Evolutionary conservation across 1,284 basidiomycete species (phyloP).

Genomic region (Vanrija humicola): DNA sequence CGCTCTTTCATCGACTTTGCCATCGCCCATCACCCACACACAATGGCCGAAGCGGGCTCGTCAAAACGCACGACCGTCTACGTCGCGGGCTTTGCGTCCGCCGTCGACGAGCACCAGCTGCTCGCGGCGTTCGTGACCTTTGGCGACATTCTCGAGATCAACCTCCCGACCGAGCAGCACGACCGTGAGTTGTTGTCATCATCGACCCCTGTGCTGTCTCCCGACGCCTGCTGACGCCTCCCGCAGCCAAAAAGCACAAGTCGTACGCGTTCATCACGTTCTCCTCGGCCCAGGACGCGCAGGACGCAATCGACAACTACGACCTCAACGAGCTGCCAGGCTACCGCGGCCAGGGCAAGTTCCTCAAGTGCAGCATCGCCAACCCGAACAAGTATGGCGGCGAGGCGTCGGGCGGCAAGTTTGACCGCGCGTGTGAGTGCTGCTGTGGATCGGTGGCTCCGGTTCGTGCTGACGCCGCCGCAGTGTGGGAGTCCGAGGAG

Average conservation of each 20-base stretch:
- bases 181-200: slow-evolving; percentile 31
- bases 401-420: slow-evolving; percentile 25
- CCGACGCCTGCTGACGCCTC: not conserved
- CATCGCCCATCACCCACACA: not conserved
- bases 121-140: slow-evolving; percentile 48
- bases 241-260: slow-evolving; percentile 35
- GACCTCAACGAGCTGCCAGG: slow-evolving; percentile 48
- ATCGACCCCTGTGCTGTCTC: not conserved
- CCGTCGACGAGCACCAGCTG: slow-evolving; percentile 45
- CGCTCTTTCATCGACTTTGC: not conserved
- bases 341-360: slow-evolving; percentile 40
- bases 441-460: too few species aligned
- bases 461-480: slow-evolving; percentile 2
- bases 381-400: slow-evolving; percentile 39
- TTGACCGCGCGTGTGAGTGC: slow-evolving; percentile 42
- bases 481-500: slow-evolving; percentile 48
- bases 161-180: slow-evolving; percentile 40
- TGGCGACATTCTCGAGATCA: slow-evolving; percentile 49
- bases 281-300: slow-evolving; percentile 42
- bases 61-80: slow-evolving; percentile 41
- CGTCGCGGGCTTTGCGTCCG: slow-evolving; percentile 38
- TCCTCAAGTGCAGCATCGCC: slow-evolving; percentile 46
- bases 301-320: slow-evolving; percentile 50
- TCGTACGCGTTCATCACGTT: slow-evolving; percentile 49
- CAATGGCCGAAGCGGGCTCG: slow-evolving; percentile 1